Conservation (phyloP, 1,139 yeast species). For the Blastobotrys serpentis region DNA sequence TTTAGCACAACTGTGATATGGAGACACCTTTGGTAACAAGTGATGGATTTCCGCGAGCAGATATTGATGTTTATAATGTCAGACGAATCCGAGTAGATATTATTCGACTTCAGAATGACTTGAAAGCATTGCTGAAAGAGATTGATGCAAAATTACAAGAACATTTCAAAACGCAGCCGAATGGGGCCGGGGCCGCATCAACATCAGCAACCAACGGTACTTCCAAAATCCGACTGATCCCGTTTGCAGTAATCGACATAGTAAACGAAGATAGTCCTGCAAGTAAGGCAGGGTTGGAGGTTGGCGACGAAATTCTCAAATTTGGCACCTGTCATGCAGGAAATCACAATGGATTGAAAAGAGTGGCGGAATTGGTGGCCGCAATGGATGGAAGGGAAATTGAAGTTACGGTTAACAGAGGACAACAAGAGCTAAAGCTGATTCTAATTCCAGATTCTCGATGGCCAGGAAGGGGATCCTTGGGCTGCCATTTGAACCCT, state of each 20-base stretch:
- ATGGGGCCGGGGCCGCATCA: conserved; percentile 6
- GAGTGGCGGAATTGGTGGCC: conserved; percentile 40
- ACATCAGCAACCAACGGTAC: conserved; percentile 7
- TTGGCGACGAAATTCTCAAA: conserved; percentile 49
- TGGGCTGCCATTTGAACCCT: conserved; percentile 69
- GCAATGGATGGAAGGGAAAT: conserved; percentile 30
- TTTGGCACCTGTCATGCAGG: conserved; percentile 57
- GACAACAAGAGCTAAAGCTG: conserved; percentile 32
- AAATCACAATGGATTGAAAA: conserved; percentile 49
- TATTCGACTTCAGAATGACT: conserved; percentile 68
- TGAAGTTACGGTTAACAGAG: conserved; percentile 43
- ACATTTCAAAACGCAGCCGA: conserved; percentile 39
- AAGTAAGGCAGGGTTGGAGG: conserved; percentile 34
- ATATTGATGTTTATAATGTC: conserved; percentile 68
- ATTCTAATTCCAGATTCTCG: conserved; percentile 51
- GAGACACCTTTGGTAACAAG: conserved; percentile 57
- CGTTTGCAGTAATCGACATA: conserved; percentile 59
- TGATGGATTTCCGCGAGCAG: conserved; percentile 86
- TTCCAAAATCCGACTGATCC: conserved; percentile 33
- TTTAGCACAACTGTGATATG: conserved; percentile 53
- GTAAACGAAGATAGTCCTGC: conserved; percentile 39
- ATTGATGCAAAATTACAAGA: conserved; percentile 49
- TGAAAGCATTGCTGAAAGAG: conserved; percentile 48
- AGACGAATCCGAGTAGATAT: conserved; percentile 65
- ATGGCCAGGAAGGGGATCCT: conserved; percentile 72